A percentile compares a stretch with the other conserved stretches of the same genome.
Evolutionary conservation across 2,329 filamentous ascomycete species (phyloP).

Genomic region (Pseudopithomyces chartarum): DNA sequence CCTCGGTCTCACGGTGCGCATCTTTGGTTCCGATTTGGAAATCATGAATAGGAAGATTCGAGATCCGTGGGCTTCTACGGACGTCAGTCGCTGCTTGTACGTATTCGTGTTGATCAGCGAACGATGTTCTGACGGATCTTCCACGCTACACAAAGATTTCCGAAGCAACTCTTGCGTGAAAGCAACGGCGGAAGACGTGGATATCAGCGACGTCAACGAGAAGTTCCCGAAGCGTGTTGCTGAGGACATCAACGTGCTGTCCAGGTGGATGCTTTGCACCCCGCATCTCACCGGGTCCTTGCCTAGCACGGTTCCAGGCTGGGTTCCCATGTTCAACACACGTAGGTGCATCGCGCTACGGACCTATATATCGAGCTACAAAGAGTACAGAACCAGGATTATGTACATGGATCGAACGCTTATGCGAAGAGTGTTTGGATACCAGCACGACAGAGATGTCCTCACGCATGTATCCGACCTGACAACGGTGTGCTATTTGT

Average conservation of each 20-base stretch:
- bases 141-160: background rate
- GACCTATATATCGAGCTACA: slow-evolving; percentile 4
- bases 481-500: background rate
- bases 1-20: background rate
- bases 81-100: background rate
- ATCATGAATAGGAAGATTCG: background rate
- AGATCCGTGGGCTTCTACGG: background rate
- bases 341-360: background rate
- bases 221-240: background rate
- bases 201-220: background rate
- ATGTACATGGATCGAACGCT: slow-evolving; percentile 1
- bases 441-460: background rate
- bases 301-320: background rate
- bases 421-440: background rate
- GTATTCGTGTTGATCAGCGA: background rate
- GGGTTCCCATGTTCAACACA: slow-evolving; percentile 11
- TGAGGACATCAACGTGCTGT: background rate
- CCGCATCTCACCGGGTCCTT: slow-evolving; percentile 4
- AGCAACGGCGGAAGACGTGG: background rate
- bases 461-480: background rate
- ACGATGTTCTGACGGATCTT: background rate
- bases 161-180: background rate
- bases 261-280: slow-evolving; percentile 9
- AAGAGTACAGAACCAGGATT: background rate
- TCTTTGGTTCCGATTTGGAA: background rate